Conservation (phyloP, 257 asterid genomes). For the Coffea canephora region DNA sequence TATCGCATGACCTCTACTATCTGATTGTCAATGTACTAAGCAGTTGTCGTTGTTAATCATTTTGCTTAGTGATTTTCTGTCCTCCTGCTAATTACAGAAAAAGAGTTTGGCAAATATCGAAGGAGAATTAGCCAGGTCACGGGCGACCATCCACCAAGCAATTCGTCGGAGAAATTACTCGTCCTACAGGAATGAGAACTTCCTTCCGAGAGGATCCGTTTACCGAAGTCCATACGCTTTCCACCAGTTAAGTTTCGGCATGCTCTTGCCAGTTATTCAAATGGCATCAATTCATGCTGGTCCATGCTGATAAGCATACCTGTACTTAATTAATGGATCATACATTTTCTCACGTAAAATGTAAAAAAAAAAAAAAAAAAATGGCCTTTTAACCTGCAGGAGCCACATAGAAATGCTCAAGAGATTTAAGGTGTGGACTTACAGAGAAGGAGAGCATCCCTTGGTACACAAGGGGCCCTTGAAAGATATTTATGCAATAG, state of each 20-base stretch:
- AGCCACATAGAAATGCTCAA: constrained; percentile 25
- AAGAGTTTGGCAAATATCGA: constrained; percentile 12
- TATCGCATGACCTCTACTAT: not conserved
- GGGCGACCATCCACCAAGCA: constrained; percentile 20
- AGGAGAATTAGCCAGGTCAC: constrained; percentile 25
- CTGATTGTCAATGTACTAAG: not conserved
- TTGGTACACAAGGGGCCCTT: constrained; percentile 23
- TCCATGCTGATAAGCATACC: not conserved
- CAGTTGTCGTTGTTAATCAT: no score
- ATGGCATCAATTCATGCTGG: not conserved
- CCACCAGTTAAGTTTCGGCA: constrained; percentile 22
- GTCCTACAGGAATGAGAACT: constrained; percentile 1
- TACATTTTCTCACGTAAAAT: no score
- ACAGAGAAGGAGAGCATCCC: constrained; percentile 27
- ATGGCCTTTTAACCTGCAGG: not conserved
- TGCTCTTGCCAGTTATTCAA: not conserved
- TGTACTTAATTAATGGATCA: no score
- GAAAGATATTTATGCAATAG: constrained; percentile 25
- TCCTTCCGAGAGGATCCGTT: constrained; percentile 26
- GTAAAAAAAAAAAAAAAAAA: no score
- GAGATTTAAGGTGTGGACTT: constrained; percentile 29
- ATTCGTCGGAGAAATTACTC: constrained; percentile 7
- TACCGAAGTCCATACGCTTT: constrained; percentile 28
- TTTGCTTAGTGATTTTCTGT: not conserved
- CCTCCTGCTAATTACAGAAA: constrained; percentile 4